Evolutionary conservation across 1,284 basidiomycete species (phyloP).

Genomic region (Ustilago sp.): DNA sequence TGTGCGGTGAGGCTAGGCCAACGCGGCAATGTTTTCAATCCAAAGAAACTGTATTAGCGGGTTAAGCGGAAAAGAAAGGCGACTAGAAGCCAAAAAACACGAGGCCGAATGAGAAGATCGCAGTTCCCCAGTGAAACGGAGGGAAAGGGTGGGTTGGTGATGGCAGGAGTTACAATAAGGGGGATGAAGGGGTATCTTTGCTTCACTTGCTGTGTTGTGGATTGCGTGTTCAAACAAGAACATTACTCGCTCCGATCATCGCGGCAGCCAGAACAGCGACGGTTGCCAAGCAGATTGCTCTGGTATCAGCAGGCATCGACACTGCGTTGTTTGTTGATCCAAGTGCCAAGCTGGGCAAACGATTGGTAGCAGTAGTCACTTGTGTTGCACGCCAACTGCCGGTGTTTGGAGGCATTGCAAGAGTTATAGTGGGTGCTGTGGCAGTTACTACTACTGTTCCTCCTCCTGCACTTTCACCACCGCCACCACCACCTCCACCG

Average conservation of each 20-base stretch:
- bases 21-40: too few species aligned
- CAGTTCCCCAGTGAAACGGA: too few species aligned
- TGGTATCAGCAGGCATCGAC: not conserved
- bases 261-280: too few species aligned
- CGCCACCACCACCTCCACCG: not conserved
- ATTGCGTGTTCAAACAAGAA: too few species aligned
- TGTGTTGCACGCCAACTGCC: not conserved
- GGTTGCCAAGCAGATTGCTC: not conserved
- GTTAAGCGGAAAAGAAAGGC: too few species aligned
- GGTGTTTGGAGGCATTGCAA: not conserved
- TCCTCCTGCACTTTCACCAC: constrained; percentile 7
- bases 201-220: too few species aligned
- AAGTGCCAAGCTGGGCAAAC: constrained; percentile 17
- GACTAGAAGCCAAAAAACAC: too few species aligned
- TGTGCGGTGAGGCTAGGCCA: too few species aligned
- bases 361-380: constrained; percentile 15
- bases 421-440: constrained; percentile 20
- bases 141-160: too few species aligned
- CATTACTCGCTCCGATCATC: not conserved
- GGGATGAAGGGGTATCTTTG: not conserved
- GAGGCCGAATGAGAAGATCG: too few species aligned
- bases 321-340: constrained; percentile 6
- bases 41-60: too few species aligned
- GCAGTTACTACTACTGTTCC: constrained; percentile 36
- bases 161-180: not conserved